Conservation (phyloP, 805 yeast species). For the Metschnikowia arizonensis region DNA sequence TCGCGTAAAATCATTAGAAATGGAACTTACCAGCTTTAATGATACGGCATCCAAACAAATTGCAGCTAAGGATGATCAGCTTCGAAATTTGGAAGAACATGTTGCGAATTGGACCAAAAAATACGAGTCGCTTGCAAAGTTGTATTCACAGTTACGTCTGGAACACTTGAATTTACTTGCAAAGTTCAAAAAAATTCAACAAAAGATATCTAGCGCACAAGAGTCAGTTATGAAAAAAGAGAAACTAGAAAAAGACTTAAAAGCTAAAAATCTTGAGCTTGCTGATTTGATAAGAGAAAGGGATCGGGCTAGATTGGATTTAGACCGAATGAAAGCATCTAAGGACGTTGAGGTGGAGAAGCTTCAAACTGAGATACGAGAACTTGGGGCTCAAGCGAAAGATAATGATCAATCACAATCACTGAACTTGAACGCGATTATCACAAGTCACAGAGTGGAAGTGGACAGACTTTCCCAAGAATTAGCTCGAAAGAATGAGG, state of each 20-base stretch:
- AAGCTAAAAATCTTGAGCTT: constrained; percentile 78
- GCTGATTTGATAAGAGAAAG: constrained; percentile 88
- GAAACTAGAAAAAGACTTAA: constrained; percentile 74
- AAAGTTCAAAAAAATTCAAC: constrained; percentile 75
- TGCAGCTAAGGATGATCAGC: constrained; percentile 70
- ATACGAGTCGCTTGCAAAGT: constrained; percentile 83
- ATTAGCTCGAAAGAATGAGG: constrained; percentile 27
- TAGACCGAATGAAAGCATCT: constrained; percentile 64
- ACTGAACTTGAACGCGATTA: constrained; percentile 54
- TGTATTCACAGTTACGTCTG: constrained; percentile 86
- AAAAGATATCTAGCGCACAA: constrained; percentile 83
- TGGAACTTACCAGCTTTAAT: constrained; percentile 58
- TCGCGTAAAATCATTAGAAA: constrained; percentile 76
- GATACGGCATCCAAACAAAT: constrained; percentile 68
- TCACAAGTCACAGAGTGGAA: constrained; percentile 62
- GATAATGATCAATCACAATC: constrained; percentile 61
- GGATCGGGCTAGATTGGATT: constrained; percentile 79
- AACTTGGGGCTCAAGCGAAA: constrained; percentile 53
- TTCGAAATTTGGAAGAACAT: constrained; percentile 67
- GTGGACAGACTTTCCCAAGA: constrained; percentile 45
- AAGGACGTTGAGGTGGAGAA: constrained; percentile 63
- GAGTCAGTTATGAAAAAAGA: constrained; percentile 85
- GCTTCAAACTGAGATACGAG: constrained; percentile 60
- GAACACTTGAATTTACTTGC: constrained; percentile 80
- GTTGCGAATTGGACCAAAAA: constrained; percentile 74